Base-by-base conservation (phyloP, 805 yeast genomes). In the Candida dajiaensis region DNA sequence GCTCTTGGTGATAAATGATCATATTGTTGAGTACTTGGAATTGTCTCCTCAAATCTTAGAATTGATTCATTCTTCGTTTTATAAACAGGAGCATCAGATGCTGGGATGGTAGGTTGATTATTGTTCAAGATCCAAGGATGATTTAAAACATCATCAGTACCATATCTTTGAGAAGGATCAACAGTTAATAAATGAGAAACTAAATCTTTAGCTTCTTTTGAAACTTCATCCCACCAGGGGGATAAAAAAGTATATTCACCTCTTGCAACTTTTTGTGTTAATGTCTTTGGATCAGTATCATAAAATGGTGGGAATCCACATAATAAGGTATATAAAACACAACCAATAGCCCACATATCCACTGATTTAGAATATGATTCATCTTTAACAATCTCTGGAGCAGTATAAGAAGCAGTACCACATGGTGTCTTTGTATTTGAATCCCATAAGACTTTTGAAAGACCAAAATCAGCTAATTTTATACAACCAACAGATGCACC, bases 281-380 rank as follows among this genome's bases (percentile, higher is more conserved):
- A 68, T 7, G 78, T 70, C 88, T 92, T 90, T 59, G 90, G 97
- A 40, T 59, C 62, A 11, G 59, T 51, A 61, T 88, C 95, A 65
- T 89, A 94, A 62, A 94, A 94, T 6, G 99, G 99, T 1, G 99
- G 99, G 68, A 94, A 94, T 4, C 99, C 99, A 69, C 98, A 94
- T 31, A 94, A 70, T 38, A 94, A 71, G 0, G 98, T 94, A 62
- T 94, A 94, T 46, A 94, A 68, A 0, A 94, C 97, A 68, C 99
- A 94, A 0, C 99, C 99, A 45, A 94, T 72, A 6, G 97, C 97
- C 99, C 99, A 94, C 94, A 94, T 88, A 64, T 94, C 99, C 33
- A 94, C 99, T 52, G 89, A 85, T 69, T 87, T 89, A 2, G 96
- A 86, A 62, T 94, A 94, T 41, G 82, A 76, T 69, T 90, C 95